These are phyloP conservation scores for Saccharomycopsis oosterbeekiorum DNA, from an alignment of 805 yeast species.

Conservation along the genomic window DNA sequence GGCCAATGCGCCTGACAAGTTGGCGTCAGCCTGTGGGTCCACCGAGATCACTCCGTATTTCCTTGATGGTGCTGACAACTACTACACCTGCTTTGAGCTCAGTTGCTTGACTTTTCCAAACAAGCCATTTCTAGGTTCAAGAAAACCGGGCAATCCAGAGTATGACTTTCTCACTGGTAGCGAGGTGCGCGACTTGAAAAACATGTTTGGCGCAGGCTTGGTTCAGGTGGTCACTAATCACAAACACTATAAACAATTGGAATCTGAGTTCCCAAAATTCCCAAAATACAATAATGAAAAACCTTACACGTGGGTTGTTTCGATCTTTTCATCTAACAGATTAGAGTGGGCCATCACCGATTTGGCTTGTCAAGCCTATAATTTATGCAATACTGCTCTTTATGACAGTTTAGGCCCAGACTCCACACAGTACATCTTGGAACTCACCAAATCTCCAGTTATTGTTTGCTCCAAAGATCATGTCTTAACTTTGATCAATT, in stretches of 20 bases:
- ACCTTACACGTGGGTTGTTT: conserved; percentile 36
- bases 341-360: conserved; percentile 65
- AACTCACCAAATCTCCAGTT: conserved; percentile 48
- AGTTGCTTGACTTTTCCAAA: conserved; percentile 22
- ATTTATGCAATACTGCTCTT: conserved; percentile 42
- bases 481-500: conserved; percentile 30
- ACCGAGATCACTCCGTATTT: conserved; percentile 14
- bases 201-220: conserved; percentile 47
- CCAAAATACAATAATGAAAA: conserved; percentile 26
- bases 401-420: conserved; percentile 51
- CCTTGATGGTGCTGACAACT: conserved; percentile 29
- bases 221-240: conserved; percentile 30
- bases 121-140: conserved; percentile 29
- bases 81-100: conserved; percentile 26
- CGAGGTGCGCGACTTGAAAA: conserved; percentile 34
- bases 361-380: conserved; percentile 53
- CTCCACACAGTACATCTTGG: conserved; percentile 54
- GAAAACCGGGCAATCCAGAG: conserved; percentile 27
- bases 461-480: conserved; percentile 39
- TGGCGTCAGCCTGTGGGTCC: not conserved
- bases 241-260: conserved; percentile 19
- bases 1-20: not conserved
- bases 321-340: conserved; percentile 48
- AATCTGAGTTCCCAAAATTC: conserved; percentile 23
- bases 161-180: conserved; percentile 36